Evolutionary conservation across 2,329 filamentous ascomycete genomes (phyloP).

Genomic region (Lecanoromycetidae sp.): DNA sequence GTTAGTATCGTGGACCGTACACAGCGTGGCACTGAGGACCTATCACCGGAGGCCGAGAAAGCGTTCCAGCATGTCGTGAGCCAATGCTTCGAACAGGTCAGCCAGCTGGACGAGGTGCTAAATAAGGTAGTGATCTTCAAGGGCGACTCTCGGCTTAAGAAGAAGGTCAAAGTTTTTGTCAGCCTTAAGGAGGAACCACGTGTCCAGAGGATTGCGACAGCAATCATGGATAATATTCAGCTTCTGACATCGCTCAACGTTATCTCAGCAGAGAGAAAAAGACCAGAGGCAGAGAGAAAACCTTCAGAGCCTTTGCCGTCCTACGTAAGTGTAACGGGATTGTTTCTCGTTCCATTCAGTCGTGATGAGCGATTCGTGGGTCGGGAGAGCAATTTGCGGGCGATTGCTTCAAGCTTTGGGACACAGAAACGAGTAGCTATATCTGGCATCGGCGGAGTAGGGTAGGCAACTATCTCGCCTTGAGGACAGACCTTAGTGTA

Average conservation of each 20-base stretch:
- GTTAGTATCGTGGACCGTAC: not conserved
- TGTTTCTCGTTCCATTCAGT: slow-evolving; percentile 6
- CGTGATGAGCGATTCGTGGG: slow-evolving; percentile 7
- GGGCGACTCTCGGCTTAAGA: slow-evolving; percentile 4
- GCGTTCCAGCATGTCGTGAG: slow-evolving; percentile 1
- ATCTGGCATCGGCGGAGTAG: slow-evolving; percentile 18
- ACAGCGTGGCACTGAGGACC: not conserved
- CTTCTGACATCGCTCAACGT: slow-evolving; percentile 3
- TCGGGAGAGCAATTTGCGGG: not conserved
- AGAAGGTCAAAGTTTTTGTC: not conserved
- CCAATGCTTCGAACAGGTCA: slow-evolving; percentile 7
- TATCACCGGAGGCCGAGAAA: not conserved
- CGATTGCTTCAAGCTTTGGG: not conserved
- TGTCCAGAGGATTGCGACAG: slow-evolving; percentile 2
- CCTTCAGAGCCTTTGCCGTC: slow-evolving; percentile 5
- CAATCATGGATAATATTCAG: slow-evolving; percentile 8
- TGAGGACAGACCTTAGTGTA: not conserved
- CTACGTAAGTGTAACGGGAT: not conserved
- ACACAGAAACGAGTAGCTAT: slow-evolving; percentile 14
- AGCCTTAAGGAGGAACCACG: slow-evolving; percentile 6
- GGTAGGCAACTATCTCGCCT: slow-evolving; percentile 8
- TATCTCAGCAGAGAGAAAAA: not conserved
- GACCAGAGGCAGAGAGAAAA: not conserved
- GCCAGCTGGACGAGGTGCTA: slow-evolving; percentile 5
- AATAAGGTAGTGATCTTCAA: not conserved